phyloP scores from a whole-genome alignment of 1,284 basidiomycete genomes.

The Filobasidium uniguttulatum region DNA sequence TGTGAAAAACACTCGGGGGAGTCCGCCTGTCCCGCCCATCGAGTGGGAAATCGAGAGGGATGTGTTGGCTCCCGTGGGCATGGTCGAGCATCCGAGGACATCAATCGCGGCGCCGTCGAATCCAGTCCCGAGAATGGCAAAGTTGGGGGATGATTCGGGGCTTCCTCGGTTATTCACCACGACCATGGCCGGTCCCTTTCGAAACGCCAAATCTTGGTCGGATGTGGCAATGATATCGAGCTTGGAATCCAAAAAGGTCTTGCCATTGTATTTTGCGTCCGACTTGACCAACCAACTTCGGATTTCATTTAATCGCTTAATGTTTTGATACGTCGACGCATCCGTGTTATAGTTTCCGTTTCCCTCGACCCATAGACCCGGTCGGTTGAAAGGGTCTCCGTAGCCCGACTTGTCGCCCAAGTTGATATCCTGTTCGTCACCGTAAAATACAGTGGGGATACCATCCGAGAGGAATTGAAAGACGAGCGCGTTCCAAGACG shows the following conservation, averaged over 20 bases:
- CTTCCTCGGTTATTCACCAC: slow-evolving; percentile 50
- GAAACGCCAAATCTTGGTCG: slow-evolving; percentile 49
- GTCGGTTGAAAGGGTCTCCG: slow-evolving; percentile 57
- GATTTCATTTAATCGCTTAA: slow-evolving; percentile 53
- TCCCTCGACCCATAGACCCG: slow-evolving; percentile 59
- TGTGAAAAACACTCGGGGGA: slow-evolving; percentile 19
- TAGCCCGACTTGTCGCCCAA: slow-evolving; percentile 35
- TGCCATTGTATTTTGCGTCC: slow-evolving; percentile 40
- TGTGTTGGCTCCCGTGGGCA: slow-evolving; percentile 25
- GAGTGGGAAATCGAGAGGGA: slow-evolving; percentile 31
- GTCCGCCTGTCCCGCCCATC: slow-evolving; percentile 26
- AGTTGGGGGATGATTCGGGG: slow-evolving; percentile 15
- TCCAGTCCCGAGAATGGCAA: slow-evolving; percentile 19
- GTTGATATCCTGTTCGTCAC: slow-evolving; percentile 53
- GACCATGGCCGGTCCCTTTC: slow-evolving; percentile 56
- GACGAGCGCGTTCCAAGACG: slow-evolving; percentile 49
- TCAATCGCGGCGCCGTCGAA: slow-evolving; percentile 26
- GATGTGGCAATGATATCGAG: slow-evolving; percentile 49
- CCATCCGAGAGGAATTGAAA: slow-evolving; percentile 54
- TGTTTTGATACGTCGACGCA: slow-evolving; percentile 48
- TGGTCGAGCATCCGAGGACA: slow-evolving; percentile 29
- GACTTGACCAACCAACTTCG: slow-evolving; percentile 51
- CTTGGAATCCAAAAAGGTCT: slow-evolving; percentile 46
- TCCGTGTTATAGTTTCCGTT: slow-evolving; percentile 44
- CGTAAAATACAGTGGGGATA: slow-evolving; percentile 47